Percentiles rank a stretch among this genome's conserved stretches.
These are phyloP conservation scores for Lagenidium sp. DNA, from an alignment of 352 stramenopile genomes.

Conservation along the genomic window DNA sequence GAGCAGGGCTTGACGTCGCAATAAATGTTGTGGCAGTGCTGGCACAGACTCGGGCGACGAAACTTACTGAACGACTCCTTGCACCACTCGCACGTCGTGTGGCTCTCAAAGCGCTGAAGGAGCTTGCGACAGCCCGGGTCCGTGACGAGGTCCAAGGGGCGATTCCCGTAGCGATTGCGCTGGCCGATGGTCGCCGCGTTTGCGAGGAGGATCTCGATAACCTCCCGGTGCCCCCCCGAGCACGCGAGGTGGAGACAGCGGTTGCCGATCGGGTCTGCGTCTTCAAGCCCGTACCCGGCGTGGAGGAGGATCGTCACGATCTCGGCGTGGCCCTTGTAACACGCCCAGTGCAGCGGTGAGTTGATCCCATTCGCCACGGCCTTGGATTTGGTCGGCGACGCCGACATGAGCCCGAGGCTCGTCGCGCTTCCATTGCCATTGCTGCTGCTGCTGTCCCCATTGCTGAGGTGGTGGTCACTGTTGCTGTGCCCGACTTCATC, in stretches of 20 bases:
- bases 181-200: slow-evolving; percentile 45
- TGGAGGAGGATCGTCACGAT: slow-evolving; percentile 60
- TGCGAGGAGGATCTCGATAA: slow-evolving; percentile 63
- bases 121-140: slow-evolving; percentile 47
- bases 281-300: slow-evolving; percentile 55
- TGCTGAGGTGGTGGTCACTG: background rate
- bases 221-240: slow-evolving; percentile 50
- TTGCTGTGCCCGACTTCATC: background rate
- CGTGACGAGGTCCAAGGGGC: slow-evolving; percentile 58
- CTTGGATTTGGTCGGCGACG: background rate
- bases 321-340: slow-evolving; percentile 68
- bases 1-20: slow-evolving; percentile 74
- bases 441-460: background rate
- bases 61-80: slow-evolving; percentile 67
- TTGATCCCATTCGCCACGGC: slow-evolving; percentile 26
- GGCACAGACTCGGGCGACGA: slow-evolving; percentile 57
- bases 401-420: background rate
- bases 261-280: slow-evolving; percentile 62
- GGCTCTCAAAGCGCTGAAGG: slow-evolving; percentile 45
- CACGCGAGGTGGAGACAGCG: slow-evolving; percentile 63
- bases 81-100: slow-evolving; percentile 62
- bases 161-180: slow-evolving; percentile 73
- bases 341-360: slow-evolving; percentile 81
- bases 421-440: background rate
- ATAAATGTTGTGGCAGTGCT: slow-evolving; percentile 75